Conservation (phyloP, 1,284 basidiomycete species). For the Vanrija sp. region DNA sequence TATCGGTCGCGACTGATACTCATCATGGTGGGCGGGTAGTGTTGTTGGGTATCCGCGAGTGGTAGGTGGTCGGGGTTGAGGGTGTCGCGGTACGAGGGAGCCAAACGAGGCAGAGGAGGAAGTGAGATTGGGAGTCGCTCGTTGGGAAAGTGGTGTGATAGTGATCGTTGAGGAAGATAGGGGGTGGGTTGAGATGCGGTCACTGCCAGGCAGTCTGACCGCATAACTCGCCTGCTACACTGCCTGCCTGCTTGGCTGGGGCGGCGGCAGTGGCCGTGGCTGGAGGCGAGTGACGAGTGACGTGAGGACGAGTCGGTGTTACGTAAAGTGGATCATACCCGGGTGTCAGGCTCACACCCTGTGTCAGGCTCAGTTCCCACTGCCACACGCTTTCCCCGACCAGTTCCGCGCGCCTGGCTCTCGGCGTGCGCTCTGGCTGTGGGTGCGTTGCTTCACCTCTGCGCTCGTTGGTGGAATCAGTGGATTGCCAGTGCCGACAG, state of each 20-base stretch:
- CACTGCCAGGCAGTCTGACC: neutral
- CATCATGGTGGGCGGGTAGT: conserved; percentile 25
- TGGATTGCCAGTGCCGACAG: conserved; percentile 3
- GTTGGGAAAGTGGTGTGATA: neutral
- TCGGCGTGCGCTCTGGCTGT: neutral
- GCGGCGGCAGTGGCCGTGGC: too few relatives aligned
- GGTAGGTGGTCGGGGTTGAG: neutral
- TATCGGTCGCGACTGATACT: conserved; percentile 19
- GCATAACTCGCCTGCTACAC: too few relatives aligned
- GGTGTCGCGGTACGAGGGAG: neutral
- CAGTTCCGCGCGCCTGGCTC: too few relatives aligned
- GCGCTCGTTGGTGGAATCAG: conserved; percentile 19
- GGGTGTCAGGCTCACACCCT: too few relatives aligned
- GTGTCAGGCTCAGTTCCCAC: neutral
- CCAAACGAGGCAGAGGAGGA: too few relatives aligned
- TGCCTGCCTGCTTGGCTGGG: too few relatives aligned
- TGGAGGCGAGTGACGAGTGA: too few relatives aligned
- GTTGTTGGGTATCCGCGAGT: conserved; percentile 6
- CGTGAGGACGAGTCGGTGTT: too few relatives aligned
- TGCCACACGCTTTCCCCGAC: conserved; percentile 8
- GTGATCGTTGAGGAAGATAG: too few relatives aligned
- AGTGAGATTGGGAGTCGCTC: neutral
- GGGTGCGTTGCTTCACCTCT: conserved; percentile 7
- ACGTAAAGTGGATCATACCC: too few relatives aligned
- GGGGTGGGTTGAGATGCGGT: neutral